Conservation (phyloP, 2,329 filamentous ascomycete species). For the Penicillium fuscoglaucum region DNA sequence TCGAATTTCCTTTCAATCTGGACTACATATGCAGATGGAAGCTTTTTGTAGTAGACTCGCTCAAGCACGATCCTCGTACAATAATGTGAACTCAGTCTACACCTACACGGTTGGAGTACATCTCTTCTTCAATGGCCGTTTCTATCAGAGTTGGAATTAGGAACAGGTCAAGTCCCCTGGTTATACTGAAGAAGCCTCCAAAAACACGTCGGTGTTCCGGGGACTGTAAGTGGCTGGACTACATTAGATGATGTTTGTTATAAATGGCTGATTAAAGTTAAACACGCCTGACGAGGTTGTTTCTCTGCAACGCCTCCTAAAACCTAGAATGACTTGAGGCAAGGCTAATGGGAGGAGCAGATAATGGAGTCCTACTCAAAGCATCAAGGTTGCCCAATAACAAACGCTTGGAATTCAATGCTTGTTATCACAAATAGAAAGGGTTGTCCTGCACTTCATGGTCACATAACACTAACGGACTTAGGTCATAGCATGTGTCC, state of each 20-base stretch:
- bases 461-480: conserved; percentile 32
- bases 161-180: neutral
- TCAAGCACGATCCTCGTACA: neutral
- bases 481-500: conserved; percentile 68
- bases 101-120: neutral
- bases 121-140: neutral
- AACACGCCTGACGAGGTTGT: conserved; percentile 3
- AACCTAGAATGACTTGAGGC: conserved; percentile 3
- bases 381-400: conserved; percentile 12
- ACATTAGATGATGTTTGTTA: neutral
- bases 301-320: conserved; percentile 20
- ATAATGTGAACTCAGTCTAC: neutral
- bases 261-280: neutral
- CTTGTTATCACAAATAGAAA: conserved; percentile 16
- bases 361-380: conserved; percentile 14
- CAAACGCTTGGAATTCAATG: conserved; percentile 18
- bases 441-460: conserved; percentile 29
- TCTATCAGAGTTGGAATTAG: neutral
- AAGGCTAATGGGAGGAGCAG: conserved; percentile 6
- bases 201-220: neutral
- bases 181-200: neutral
- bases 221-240: neutral
- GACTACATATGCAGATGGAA: neutral
- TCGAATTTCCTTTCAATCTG: neutral
- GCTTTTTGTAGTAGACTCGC: neutral